These are phyloP conservation scores for Micractinium sp. DNA, from an alignment of 139 green algal species.

Conservation along the genomic window DNA sequence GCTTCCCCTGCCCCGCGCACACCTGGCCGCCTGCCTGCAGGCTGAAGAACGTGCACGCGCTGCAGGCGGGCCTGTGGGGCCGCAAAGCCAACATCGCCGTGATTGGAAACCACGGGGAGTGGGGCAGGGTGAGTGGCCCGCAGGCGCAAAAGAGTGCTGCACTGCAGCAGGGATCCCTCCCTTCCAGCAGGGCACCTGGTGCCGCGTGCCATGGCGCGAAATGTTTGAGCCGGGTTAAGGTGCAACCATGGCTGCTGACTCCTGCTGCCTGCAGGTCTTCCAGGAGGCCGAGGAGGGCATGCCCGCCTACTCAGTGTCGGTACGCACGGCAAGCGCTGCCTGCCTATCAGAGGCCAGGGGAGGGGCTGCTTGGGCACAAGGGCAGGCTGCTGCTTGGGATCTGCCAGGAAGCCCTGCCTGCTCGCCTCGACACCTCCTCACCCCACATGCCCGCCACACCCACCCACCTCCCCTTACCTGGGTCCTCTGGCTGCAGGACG, in stretches of 20 bases:
- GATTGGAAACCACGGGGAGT: slow-evolving; percentile 9
- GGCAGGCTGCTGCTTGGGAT: too few relatives aligned
- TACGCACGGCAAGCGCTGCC: not conserved
- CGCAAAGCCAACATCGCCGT: slow-evolving; percentile 12
- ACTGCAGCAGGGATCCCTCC: not conserved
- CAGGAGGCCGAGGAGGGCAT: slow-evolving; percentile 13
- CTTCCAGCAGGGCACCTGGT: too few relatives aligned
- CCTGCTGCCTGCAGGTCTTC: slow-evolving; percentile 20
- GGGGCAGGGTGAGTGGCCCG: slow-evolving; percentile 25
- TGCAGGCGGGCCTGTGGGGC: slow-evolving; percentile 38
- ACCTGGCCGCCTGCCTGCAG: not conserved
- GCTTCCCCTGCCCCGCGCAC: too few relatives aligned
- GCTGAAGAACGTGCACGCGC: slow-evolving; percentile 17
- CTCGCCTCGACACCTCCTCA: too few relatives aligned
- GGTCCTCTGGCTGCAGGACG: slow-evolving; percentile 12
- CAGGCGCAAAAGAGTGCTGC: not conserved
- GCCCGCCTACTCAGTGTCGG: slow-evolving; percentile 16
- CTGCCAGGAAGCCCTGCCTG: too few relatives aligned
- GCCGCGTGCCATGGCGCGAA: too few relatives aligned
- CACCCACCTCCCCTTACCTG: too few relatives aligned
- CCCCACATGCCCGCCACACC: not conserved
- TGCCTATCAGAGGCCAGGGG: too few relatives aligned
- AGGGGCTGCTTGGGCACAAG: too few relatives aligned
- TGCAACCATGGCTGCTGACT: not conserved
- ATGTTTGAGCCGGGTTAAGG: too few relatives aligned